phyloP scores from a whole-genome alignment of 805 yeast genomes.

The Hyphopichia homilentoma region DNA sequence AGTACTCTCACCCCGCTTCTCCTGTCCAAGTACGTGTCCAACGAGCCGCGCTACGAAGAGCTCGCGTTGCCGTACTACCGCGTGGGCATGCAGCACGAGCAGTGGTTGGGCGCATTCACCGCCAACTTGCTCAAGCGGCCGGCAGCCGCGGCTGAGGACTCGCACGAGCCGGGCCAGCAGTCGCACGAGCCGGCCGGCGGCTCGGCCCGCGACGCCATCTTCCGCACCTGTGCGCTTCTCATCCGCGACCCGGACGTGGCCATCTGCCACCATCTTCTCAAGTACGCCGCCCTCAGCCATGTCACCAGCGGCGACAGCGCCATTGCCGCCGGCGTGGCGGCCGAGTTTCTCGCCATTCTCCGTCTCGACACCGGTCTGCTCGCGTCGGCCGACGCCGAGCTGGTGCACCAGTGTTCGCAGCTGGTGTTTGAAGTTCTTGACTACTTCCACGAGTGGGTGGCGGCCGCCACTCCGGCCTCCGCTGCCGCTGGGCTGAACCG shows the following conservation, averaged over 20 bases:
- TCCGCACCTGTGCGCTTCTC: slow-evolving; percentile 59
- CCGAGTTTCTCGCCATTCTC: slow-evolving; percentile 62
- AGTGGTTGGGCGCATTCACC: slow-evolving; percentile 72
- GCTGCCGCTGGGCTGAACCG: too few relatives aligned
- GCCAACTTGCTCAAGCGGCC: slow-evolving; percentile 58
- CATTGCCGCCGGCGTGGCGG: slow-evolving; percentile 41
- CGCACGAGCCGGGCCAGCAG: slow-evolving; percentile 6
- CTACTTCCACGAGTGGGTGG: slow-evolving; percentile 77
- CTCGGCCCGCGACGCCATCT: slow-evolving; percentile 34
- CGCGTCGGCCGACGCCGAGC: slow-evolving; percentile 54
- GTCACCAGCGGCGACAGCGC: slow-evolving; percentile 45
- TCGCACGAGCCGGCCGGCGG: too few relatives aligned
- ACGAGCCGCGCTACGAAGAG: slow-evolving; percentile 45
- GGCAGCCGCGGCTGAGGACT: slow-evolving; percentile 8
- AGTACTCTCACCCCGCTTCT: slow-evolving; percentile 74
- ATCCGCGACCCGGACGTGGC: slow-evolving; percentile 68
- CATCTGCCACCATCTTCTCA: slow-evolving; percentile 67
- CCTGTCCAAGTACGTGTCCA: slow-evolving; percentile 68
- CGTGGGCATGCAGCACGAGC: slow-evolving; percentile 49
- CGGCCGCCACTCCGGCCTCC: slow-evolving; percentile 31
- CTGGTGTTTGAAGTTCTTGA: slow-evolving; percentile 77
- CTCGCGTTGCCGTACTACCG: slow-evolving; percentile 63
- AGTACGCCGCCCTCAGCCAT: slow-evolving; percentile 68
- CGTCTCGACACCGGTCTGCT: slow-evolving; percentile 40
- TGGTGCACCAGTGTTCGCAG: slow-evolving; percentile 62